Conservation (phyloP, 2,329 filamentous ascomycete genomes). For the Neospermospora avenae region DNA sequence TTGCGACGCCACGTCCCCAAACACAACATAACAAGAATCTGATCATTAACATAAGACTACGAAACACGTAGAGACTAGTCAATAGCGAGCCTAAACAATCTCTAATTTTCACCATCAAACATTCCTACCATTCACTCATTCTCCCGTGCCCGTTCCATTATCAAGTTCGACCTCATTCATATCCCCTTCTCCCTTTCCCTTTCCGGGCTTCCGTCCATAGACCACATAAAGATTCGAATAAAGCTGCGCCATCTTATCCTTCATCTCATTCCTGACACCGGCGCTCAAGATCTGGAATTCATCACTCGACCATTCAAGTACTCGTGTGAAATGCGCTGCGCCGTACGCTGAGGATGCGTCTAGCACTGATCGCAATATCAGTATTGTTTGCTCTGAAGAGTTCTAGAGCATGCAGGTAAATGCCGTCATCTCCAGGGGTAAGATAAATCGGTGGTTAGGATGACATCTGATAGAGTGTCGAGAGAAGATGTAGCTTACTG, state of each 20-base stretch:
- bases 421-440: too few relatives aligned
- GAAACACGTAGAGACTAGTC: too few relatives aligned
- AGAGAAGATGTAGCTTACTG: not conserved
- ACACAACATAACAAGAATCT: too few relatives aligned
- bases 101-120: not conserved
- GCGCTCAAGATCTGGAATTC: constrained; percentile 33
- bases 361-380: constrained; percentile 5
- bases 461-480: too few relatives aligned
- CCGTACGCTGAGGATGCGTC: constrained; percentile 19
- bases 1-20: too few relatives aligned
- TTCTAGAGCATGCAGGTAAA: too few relatives aligned
- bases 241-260: constrained; percentile 32
- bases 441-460: too few relatives aligned
- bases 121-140: not conserved
- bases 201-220: constrained; percentile 31
- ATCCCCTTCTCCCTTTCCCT: not conserved
- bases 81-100: not conserved
- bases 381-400: not conserved
- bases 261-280: constrained; percentile 32
- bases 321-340: constrained; percentile 30
- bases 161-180: not conserved
- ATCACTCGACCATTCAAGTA: constrained; percentile 31
- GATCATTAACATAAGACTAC: too few relatives aligned
- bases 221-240: constrained; percentile 35
- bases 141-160: not conserved